phyloP scores from a whole-genome alignment of 768 basidiomycete genomes.

The Boletus vermiculosoides region DNA sequence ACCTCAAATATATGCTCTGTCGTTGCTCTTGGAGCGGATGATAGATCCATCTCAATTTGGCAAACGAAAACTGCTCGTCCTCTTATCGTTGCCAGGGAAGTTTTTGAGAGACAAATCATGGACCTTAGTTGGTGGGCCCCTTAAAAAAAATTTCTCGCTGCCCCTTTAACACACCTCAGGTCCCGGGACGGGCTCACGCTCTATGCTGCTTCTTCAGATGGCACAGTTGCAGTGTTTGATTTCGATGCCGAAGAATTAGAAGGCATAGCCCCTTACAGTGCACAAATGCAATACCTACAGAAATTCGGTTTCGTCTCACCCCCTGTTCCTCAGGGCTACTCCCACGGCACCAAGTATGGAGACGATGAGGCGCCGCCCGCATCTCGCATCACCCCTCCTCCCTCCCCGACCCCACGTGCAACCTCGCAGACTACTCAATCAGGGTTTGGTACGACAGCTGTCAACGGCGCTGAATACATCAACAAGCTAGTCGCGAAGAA shows the following conservation, averaged over 20 bases:
- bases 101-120: slow-evolving; percentile 93
- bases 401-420: slow-evolving; percentile 40
- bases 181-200: slow-evolving; percentile 89
- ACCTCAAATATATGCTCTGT: slow-evolving; percentile 89
- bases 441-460: slow-evolving; percentile 41
- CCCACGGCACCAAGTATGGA: slow-evolving; percentile 42
- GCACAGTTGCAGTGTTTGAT: slow-evolving; percentile 84
- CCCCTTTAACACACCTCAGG: slow-evolving; percentile 45
- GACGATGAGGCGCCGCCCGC: slow-evolving; percentile 22
- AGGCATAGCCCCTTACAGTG: slow-evolving; percentile 70
- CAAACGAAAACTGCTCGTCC: slow-evolving; percentile 90
- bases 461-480: slow-evolving; percentile 55
- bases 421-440: slow-evolving; percentile 34
- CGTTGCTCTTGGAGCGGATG: slow-evolving; percentile 91
- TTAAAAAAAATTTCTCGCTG: background rate
- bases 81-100: slow-evolving; percentile 88
- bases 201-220: slow-evolving; percentile 95
- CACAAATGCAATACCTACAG: slow-evolving; percentile 75
- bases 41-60: slow-evolving; percentile 94
- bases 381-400: slow-evolving; percentile 47
- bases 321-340: slow-evolving; percentile 68
- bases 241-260: slow-evolving; percentile 81
- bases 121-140: slow-evolving; percentile 88
- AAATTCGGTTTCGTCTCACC: slow-evolving; percentile 76
- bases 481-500: slow-evolving; percentile 77